phyloP scores from a whole-genome alignment of 768 basidiomycete genomes.

The Lentinus tigrinus region DNA sequence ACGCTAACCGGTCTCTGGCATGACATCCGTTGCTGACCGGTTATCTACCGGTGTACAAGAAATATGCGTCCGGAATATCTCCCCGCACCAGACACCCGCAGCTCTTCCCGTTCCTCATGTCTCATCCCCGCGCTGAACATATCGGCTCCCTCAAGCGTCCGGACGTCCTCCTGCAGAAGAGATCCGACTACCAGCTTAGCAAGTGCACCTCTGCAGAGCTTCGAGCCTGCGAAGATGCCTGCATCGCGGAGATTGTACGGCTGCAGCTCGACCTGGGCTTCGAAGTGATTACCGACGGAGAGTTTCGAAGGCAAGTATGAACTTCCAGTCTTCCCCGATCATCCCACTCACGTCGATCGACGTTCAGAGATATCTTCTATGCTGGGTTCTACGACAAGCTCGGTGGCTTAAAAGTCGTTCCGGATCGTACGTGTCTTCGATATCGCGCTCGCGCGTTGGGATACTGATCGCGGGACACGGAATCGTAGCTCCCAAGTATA shows the following conservation, averaged over 20 bases:
- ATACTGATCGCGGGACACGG: neutral
- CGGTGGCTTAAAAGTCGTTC: conserved; percentile 53
- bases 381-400: conserved; percentile 67
- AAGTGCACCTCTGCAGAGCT: conserved; percentile 43
- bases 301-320: conserved; percentile 33
- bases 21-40: neutral
- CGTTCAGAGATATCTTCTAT: conserved; percentile 48
- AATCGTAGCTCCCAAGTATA: conserved; percentile 3
- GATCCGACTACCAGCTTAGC: conserved; percentile 39
- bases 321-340: too few relatives aligned
- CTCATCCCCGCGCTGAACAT: conserved; percentile 44
- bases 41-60: neutral
- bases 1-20: too few relatives aligned
- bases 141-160: conserved; percentile 62
- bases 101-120: neutral
- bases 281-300: conserved; percentile 61
- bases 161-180: conserved; percentile 42
- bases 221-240: conserved; percentile 45
- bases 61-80: neutral
- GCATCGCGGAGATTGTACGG: conserved; percentile 49
- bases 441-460: conserved; percentile 3
- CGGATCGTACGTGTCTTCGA: conserved; percentile 26
- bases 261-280: conserved; percentile 56
- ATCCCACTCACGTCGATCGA: neutral
- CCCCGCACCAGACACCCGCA: neutral